These are phyloP conservation scores for Periglandula ipomoeae DNA, from an alignment of 2,329 filamentous ascomycete species.

Conservation along the genomic window DNA sequence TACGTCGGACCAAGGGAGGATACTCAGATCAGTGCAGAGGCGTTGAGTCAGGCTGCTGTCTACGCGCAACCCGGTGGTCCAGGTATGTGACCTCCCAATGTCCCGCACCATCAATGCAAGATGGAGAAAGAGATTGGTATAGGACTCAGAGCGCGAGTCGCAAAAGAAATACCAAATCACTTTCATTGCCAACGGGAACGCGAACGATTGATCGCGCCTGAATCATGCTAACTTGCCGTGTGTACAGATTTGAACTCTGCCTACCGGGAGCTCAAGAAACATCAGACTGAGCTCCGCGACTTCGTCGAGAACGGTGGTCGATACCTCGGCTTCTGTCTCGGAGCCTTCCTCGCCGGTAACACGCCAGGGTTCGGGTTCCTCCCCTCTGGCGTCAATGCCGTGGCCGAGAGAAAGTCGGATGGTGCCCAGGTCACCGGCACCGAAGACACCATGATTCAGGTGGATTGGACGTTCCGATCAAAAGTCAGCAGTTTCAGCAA, in stretches of 20 bases:
- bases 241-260: conserved; percentile 12
- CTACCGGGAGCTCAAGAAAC: conserved; percentile 10
- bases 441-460: conserved; percentile 15
- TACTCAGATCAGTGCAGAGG: conserved; percentile 7
- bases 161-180: no score
- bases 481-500: background rate
- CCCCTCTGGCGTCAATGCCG: conserved; percentile 6
- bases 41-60: conserved; percentile 8
- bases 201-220: background rate
- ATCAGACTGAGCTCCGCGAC: conserved; percentile 8
- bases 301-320: conserved; percentile 16
- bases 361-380: conserved; percentile 15
- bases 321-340: conserved; percentile 19
- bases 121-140: background rate
- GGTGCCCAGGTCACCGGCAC: conserved; percentile 12
- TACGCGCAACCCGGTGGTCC: conserved; percentile 14
- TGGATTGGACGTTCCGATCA: conserved; percentile 16
- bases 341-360: conserved; percentile 17
- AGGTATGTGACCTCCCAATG: conserved; percentile 4
- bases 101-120: no score
- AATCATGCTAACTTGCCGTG: background rate
- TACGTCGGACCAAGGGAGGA: conserved; percentile 13
- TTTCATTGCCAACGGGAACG: background rate
- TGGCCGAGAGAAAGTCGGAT: conserved; percentile 8
- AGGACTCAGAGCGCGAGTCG: no score